Evolutionary conservation across 2,329 filamentous ascomycete species (phyloP).

Genomic region (Trichoderma lentiforme): DNA sequence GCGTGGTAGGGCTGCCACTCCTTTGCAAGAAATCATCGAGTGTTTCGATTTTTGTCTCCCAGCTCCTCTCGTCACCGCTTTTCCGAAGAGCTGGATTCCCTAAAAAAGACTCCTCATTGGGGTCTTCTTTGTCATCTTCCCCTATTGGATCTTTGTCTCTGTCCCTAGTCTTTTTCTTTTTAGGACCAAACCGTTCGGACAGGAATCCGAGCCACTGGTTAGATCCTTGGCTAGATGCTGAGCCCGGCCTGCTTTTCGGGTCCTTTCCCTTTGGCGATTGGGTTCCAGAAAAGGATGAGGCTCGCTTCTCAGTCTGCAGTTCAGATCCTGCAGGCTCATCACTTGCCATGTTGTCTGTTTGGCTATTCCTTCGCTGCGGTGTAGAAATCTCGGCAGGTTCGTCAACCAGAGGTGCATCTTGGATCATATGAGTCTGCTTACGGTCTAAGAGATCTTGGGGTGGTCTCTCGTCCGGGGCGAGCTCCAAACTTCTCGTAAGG

Average conservation of each 20-base stretch:
- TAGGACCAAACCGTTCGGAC: conserved; percentile 34
- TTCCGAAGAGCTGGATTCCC: conserved; percentile 46
- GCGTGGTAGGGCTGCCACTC: neutral
- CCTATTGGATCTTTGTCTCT: conserved; percentile 27
- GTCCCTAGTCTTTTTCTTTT: conserved; percentile 17
- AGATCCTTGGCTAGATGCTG: neutral
- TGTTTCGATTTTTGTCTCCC: conserved; percentile 13
- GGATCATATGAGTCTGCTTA: neutral
- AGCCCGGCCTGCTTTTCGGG: neutral
- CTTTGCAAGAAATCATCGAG: conserved; percentile 11
- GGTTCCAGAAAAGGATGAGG: neutral
- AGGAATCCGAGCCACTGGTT: conserved; percentile 26
- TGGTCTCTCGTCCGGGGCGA: neutral
- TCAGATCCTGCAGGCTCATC: neutral
- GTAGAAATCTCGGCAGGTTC: neutral
- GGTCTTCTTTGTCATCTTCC: conserved; percentile 21
- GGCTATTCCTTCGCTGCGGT: conserved; percentile 1
- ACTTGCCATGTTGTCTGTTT: neutral
- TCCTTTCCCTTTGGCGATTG: neutral
- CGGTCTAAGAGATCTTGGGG: neutral
- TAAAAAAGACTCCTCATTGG: conserved; percentile 42
- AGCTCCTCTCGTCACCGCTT: conserved; percentile 37
- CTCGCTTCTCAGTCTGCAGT: neutral
- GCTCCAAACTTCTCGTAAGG: neutral
- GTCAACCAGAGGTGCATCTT: neutral